Conservation (phyloP, 225 moss, liverwort and hornwort genomes). For the Thuidium tamariscinum region DNA sequence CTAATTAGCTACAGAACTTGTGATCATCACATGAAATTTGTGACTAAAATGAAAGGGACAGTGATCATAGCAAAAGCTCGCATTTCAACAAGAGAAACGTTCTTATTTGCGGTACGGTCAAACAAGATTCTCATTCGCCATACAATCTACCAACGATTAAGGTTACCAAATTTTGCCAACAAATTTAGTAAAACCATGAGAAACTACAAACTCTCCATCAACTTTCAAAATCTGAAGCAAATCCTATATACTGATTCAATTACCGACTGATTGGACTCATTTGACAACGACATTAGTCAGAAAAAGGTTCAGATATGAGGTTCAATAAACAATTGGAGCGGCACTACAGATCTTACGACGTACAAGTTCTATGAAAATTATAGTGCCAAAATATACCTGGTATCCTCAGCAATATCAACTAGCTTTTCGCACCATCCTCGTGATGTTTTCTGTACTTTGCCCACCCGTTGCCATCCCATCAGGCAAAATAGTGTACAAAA, state of each 20-base stretch:
- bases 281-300: background rate
- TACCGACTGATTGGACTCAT: background rate
- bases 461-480: constrained; percentile 1
- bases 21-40: background rate
- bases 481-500: background rate
- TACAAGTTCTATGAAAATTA: background rate
- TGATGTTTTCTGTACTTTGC: constrained; percentile 50
- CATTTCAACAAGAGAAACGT: background rate
- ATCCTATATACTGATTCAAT: background rate
- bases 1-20: background rate
- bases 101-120: background rate
- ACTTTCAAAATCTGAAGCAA: background rate
- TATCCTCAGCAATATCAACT: constrained; percentile 59
- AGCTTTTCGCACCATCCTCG: constrained; percentile 97
- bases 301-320: background rate
- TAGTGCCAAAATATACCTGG: constrained; percentile 9
- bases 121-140: background rate
- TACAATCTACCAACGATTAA: background rate
- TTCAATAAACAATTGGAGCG: background rate
- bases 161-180: background rate
- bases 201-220: background rate
- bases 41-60: background rate
- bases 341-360: background rate
- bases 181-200: background rate
- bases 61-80: background rate